Conservation (phyloP, 208 protist species). For the Phytomonas serpens region DNA sequence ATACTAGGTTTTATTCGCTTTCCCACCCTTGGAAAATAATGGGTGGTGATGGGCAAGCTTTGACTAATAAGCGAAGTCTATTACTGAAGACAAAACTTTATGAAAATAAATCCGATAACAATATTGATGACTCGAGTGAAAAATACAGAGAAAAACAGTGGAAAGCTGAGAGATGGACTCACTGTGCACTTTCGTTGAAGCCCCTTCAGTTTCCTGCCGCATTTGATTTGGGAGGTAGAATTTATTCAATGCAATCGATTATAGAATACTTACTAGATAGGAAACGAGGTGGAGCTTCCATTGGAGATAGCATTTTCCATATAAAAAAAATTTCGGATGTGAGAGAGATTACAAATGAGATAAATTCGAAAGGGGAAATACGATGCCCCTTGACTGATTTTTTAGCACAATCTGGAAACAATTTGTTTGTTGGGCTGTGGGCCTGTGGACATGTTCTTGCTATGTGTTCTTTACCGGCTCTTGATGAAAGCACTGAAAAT, state of each 20-base stretch:
- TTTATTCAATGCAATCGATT: conserved; percentile 62
- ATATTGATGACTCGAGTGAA: conserved; percentile 11
- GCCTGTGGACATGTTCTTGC: conserved; percentile 65
- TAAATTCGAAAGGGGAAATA: conserved; percentile 22
- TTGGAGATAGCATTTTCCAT: not conserved
- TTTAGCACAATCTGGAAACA: conserved; percentile 31
- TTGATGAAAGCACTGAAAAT: conserved; percentile 1
- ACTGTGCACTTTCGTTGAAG: conserved; percentile 52
- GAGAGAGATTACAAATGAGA: conserved; percentile 32
- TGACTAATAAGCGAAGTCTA: conserved; percentile 67
- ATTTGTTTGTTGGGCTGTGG: conserved; percentile 70
- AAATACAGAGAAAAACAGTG: conserved; percentile 17
- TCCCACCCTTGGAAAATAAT: conserved; percentile 19
- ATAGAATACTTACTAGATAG: conserved; percentile 35
- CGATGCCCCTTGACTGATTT: conserved; percentile 53
- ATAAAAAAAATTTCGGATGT: conserved; percentile 51
- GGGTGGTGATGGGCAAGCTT: conserved; percentile 76
- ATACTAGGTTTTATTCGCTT: conserved; percentile 6
- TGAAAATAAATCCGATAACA: conserved; percentile 21
- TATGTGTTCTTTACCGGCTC: conserved; percentile 13
- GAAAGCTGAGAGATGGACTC: conserved; percentile 29
- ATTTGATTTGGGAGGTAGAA: conserved; percentile 51
- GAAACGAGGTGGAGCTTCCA: conserved; percentile 10
- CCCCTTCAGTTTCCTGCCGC: conserved; percentile 43
- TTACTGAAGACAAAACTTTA: conserved; percentile 45